Evolutionary conservation across 2,329 filamentous ascomycete species (phyloP).

Genomic region (Ceratocystis diversiconidia): DNA sequence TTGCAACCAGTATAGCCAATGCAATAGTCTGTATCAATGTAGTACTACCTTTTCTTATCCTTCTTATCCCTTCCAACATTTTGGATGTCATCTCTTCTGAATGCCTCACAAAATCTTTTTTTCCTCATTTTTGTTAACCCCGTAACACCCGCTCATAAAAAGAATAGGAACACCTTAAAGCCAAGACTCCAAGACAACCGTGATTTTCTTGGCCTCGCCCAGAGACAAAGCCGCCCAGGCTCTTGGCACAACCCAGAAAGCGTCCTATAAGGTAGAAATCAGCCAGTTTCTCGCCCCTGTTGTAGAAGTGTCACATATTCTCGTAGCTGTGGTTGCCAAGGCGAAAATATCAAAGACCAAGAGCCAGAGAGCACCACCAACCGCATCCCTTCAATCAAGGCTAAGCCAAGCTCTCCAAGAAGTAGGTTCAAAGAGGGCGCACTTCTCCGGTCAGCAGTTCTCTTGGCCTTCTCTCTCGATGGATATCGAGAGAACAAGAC

Average conservation of each 20-base stretch:
- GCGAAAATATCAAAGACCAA: not conserved
- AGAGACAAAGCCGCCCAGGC: not conserved
- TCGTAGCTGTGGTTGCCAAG: not conserved
- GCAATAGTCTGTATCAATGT: not conserved
- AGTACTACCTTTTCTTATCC: not conserved
- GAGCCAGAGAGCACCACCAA: not conserved
- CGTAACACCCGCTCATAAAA: not conserved
- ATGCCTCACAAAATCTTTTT: no score
- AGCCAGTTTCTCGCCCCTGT: not conserved
- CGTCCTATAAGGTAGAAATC: not conserved
- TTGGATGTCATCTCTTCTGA: no score
- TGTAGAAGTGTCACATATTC: not conserved
- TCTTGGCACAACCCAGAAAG: not conserved
- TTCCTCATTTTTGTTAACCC: not conserved
- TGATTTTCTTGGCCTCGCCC: conserved; percentile 4
- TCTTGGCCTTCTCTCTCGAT: not conserved
- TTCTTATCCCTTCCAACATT: not conserved
- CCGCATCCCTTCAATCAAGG: not conserved
- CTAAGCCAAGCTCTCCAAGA: not conserved
- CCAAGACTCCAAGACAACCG: conserved; percentile 3
- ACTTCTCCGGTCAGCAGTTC: not conserved
- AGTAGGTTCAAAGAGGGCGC: not conserved
- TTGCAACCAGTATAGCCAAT: no score
- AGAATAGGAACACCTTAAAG: not conserved
- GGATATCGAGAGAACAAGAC: not conserved